Percentiles rank a stretch among this genome's conserved stretches.
These are phyloP conservation scores for Pulveroboletus sp. DNA, from an alignment of 768 basidiomycete genomes.

Conservation along the genomic window DNA sequence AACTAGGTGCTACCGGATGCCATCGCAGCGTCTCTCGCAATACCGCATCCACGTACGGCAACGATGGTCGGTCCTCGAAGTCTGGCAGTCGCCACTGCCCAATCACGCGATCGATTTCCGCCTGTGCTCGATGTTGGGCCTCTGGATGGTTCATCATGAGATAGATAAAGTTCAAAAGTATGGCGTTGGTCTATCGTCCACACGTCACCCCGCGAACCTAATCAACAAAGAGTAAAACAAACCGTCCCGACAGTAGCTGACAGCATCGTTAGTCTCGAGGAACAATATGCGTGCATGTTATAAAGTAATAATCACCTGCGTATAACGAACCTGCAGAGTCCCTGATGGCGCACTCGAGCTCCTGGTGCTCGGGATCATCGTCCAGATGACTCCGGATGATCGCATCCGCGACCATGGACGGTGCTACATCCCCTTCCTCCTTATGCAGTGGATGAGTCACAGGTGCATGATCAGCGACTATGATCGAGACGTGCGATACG, in stretches of 20 bases:
- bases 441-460: background rate
- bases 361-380: background rate
- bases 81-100: conserved; percentile 27
- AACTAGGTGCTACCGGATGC: conserved; percentile 24
- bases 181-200: conserved; percentile 20
- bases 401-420: conserved; percentile 18
- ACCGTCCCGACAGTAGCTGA: conserved; percentile 32
- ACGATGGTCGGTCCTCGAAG: conserved; percentile 23
- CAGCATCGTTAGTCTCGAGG: background rate
- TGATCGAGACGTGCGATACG: conserved; percentile 1
- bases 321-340: conserved; percentile 17
- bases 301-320: conserved; percentile 10
- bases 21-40: conserved; percentile 31
- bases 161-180: conserved; percentile 25
- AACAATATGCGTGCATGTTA: too few relatives aligned
- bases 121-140: conserved; percentile 27
- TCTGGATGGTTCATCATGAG: conserved; percentile 29
- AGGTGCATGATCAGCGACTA: too few relatives aligned
- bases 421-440: conserved; percentile 7
- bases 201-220: background rate
- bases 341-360: conserved; percentile 14
- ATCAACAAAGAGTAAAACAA: conserved; percentile 1
- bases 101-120: conserved; percentile 30
- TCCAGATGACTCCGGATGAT: conserved; percentile 4
- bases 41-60: conserved; percentile 34